These are phyloP conservation scores for Myotisia sp. DNA, from an alignment of 2,329 filamentous ascomycete species.

Conservation along the genomic window DNA sequence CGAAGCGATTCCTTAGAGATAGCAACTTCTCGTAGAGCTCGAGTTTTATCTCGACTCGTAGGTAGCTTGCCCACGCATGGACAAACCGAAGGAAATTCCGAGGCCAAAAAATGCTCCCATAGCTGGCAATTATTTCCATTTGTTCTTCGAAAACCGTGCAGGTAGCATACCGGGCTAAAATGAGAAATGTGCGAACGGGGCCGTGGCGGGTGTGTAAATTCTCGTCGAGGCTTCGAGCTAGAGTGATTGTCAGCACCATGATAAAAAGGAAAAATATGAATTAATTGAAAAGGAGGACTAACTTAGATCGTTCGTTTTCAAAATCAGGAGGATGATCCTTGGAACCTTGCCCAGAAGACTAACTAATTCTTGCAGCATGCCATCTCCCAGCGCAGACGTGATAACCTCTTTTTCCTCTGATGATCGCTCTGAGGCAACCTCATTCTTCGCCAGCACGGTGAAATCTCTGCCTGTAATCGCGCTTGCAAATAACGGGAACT, in stretches of 20 bases:
- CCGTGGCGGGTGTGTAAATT: constrained; percentile 47
- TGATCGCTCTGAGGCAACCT: constrained; percentile 45
- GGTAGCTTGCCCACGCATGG: constrained; percentile 39
- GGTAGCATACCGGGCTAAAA: constrained; percentile 50
- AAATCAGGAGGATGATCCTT: constrained; percentile 78
- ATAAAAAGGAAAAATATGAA: constrained; percentile 6
- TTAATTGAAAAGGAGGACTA: constrained; percentile 18
- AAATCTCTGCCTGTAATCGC: constrained; percentile 94
- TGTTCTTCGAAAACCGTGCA: constrained; percentile 49
- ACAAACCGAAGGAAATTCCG: constrained; percentile 39
- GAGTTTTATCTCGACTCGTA: constrained; percentile 44
- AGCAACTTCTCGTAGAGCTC: constrained; percentile 45
- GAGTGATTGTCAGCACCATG: constrained; percentile 7
- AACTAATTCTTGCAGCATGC: constrained; percentile 75
- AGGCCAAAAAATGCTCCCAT: constrained; percentile 39
- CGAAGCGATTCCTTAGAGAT: constrained; percentile 36
- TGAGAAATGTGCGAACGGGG: constrained; percentile 48
- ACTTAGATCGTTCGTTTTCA: constrained; percentile 95
- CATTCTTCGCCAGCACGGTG: constrained; percentile 51
- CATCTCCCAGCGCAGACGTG: constrained; percentile 67
- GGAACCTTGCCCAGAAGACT: constrained; percentile 79
- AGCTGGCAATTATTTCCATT: constrained; percentile 36
- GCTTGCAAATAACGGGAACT: constrained; percentile 89
- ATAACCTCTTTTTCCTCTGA: constrained; percentile 75
- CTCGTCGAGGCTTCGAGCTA: constrained; percentile 76